phyloP scores from a whole-genome alignment of 306 rosid species.

The Boehmeria nivea region DNA sequence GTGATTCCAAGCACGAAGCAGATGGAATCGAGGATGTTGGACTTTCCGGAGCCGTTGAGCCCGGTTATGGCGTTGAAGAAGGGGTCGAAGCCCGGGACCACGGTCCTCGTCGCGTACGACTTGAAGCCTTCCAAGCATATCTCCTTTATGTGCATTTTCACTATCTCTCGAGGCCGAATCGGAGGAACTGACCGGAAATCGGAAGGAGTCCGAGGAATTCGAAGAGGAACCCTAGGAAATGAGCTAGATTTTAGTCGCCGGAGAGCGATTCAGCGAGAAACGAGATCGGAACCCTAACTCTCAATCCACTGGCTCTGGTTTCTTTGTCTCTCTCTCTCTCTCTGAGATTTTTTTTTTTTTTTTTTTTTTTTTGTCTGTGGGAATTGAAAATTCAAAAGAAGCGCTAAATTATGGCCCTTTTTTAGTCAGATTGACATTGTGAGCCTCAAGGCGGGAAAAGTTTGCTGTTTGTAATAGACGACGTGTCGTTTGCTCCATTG shows the following conservation, averaged over 20 bases:
- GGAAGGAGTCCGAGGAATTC: neutral
- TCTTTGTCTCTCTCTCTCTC: conserved; percentile 7
- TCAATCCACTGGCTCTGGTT: neutral
- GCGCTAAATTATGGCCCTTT: conserved; percentile 4
- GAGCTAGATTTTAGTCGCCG: neutral
- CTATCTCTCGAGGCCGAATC: neutral
- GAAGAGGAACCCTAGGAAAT: neutral
- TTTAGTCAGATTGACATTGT: neutral
- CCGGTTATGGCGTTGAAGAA: conserved; percentile 92
- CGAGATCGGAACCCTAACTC: conserved; percentile 2
- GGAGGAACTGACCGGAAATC: neutral
- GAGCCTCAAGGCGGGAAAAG: conserved; percentile 10
- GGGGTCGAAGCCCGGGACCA: conserved; percentile 82
- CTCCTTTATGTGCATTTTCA: conserved; percentile 81
- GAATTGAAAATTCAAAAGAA: conserved; percentile 8
- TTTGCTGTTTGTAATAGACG: neutral
- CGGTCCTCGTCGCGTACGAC: conserved; percentile 89
- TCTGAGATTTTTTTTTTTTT: too few species aligned
- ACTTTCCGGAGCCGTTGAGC: conserved; percentile 91
- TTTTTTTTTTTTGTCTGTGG: too few species aligned
- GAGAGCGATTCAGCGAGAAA: neutral
- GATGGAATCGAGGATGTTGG: conserved; percentile 86
- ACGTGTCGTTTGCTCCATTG: conserved; percentile 12
- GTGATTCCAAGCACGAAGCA: conserved; percentile 91
- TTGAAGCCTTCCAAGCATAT: conserved; percentile 93